phyloP scores from a whole-genome alignment of 257 asterid genomes.

The Gentiana macrophylla region DNA sequence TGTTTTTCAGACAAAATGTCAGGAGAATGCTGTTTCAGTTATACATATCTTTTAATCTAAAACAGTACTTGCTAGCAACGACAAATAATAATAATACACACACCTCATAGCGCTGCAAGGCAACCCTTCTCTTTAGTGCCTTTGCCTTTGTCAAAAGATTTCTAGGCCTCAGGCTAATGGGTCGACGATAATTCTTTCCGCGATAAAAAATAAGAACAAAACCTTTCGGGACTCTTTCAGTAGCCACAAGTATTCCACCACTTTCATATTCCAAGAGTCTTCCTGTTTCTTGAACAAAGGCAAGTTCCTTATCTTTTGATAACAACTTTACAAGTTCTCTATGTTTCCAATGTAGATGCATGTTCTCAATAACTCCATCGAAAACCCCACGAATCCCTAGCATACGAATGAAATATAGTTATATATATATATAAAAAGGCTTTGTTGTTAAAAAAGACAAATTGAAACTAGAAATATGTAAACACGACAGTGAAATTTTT shows the following conservation, averaged over 20 bases:
- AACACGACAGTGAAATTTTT: too few species aligned
- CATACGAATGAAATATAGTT: slow-evolving; percentile 6
- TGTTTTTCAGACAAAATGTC: slow-evolving; percentile 13
- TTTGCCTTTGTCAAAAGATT: slow-evolving; percentile 96
- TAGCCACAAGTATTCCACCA: slow-evolving; percentile 83
- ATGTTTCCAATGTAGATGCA: slow-evolving; percentile 98
- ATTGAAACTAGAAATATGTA: too few species aligned
- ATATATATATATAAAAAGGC: slow-evolving; percentile 3
- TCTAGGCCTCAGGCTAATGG: slow-evolving; percentile 81
- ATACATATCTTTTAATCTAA: not conserved
- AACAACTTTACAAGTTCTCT: slow-evolving; percentile 92
- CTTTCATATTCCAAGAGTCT: slow-evolving; percentile 95
- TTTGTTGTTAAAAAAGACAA: too few species aligned
- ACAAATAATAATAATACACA: too few species aligned
- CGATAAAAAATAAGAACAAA: slow-evolving; percentile 75
- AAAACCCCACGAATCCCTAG: slow-evolving; percentile 94
- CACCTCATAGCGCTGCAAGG: slow-evolving; percentile 95
- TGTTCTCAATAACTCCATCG: slow-evolving; percentile 97
- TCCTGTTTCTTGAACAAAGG: slow-evolving; percentile 90
- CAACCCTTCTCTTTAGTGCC: slow-evolving; percentile 94
- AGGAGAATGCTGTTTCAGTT: slow-evolving; percentile 4
- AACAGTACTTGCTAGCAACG: not conserved
- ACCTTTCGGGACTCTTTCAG: slow-evolving; percentile 88
- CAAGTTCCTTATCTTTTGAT: slow-evolving; percentile 73
- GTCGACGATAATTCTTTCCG: slow-evolving; percentile 88